These are phyloP conservation scores for Hyphodiscus hymeniophilus DNA, from an alignment of 495 filamentous ascomycete species.

Conservation along the genomic window DNA sequence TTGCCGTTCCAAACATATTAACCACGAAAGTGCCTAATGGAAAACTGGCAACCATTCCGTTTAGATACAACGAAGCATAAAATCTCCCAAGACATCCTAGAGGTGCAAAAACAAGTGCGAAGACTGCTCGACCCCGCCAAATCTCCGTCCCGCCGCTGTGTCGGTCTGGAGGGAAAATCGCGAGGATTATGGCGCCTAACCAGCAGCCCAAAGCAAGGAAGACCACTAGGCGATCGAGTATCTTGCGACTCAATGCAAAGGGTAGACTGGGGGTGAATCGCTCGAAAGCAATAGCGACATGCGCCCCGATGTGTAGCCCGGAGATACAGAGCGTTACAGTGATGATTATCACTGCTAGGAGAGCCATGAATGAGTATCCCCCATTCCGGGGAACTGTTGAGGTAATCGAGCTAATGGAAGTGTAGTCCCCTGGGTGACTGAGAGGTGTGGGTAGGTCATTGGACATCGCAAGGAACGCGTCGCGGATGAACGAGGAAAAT, in stretches of 20 bases:
- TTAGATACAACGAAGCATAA: slow-evolving; percentile 59
- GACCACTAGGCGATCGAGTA: slow-evolving; percentile 56
- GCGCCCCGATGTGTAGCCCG: slow-evolving; percentile 64
- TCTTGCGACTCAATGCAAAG: slow-evolving; percentile 42
- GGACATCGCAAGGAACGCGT: slow-evolving; percentile 73
- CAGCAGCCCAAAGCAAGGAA: slow-evolving; percentile 63
- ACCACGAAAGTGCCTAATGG: slow-evolving; percentile 84
- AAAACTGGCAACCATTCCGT: slow-evolving; percentile 58
- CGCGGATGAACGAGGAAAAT: slow-evolving; percentile 85
- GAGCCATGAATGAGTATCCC: slow-evolving; percentile 76
- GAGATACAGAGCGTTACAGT: slow-evolving; percentile 62
- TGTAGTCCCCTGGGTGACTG: slow-evolving; percentile 25
- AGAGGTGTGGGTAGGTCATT: slow-evolving; percentile 56
- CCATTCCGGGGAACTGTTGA: slow-evolving; percentile 45
- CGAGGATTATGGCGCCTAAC: slow-evolving; percentile 70
- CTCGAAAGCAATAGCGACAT: slow-evolving; percentile 61
- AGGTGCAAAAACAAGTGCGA: slow-evolving; percentile 81
- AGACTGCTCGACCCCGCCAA: slow-evolving; percentile 70
- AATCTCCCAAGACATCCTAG: slow-evolving; percentile 71
- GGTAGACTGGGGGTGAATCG: slow-evolving; percentile 49
- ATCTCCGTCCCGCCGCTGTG: slow-evolving; percentile 31
- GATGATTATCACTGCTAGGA: slow-evolving; percentile 58
- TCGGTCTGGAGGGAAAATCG: slow-evolving; percentile 65
- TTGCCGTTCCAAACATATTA: slow-evolving; percentile 66
- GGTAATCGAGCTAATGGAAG: slow-evolving; percentile 11